A percentile compares a stretch with the other conserved stretches of the same genome.
These are phyloP conservation scores for Venturia asperata DNA, from an alignment of 2,329 filamentous ascomycete genomes.

Conservation along the genomic window DNA sequence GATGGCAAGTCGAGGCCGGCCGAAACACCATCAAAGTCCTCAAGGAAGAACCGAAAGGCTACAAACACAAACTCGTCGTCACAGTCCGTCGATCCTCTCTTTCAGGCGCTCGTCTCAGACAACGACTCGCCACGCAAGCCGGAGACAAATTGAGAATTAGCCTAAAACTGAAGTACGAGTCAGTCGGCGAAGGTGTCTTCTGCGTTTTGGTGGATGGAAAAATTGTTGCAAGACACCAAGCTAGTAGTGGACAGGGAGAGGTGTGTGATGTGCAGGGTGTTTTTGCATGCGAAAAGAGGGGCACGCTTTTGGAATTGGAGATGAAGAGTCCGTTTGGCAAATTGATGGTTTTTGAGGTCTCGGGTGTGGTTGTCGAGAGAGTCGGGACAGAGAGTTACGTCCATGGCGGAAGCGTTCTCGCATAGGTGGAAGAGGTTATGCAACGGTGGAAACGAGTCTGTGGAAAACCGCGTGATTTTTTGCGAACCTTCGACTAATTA, in stretches of 20 bases:
- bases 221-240: neutral
- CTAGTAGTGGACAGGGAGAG: neutral
- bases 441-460: too few species aligned
- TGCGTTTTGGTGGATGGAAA: neutral
- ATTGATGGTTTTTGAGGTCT: constrained; percentile 3
- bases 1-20: constrained; percentile 9
- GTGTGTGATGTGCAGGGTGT: neutral
- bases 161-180: neutral
- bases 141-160: neutral
- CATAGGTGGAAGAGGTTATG: too few species aligned
- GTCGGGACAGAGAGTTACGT: neutral
- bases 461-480: too few species aligned
- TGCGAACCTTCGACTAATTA: too few species aligned
- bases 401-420: neutral
- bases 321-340: constrained; percentile 11
- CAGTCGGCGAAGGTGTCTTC: neutral
- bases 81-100: neutral
- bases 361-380: neutral
- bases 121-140: neutral
- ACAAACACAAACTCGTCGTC: neutral
- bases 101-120: neutral
- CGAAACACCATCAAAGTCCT: neutral
- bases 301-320: neutral
- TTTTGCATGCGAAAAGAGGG: neutral
- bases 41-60: neutral